These are phyloP conservation scores for Xerocomus minutiporus DNA, from an alignment of 1,284 basidiomycete genomes.

Conservation along the genomic window DNA sequence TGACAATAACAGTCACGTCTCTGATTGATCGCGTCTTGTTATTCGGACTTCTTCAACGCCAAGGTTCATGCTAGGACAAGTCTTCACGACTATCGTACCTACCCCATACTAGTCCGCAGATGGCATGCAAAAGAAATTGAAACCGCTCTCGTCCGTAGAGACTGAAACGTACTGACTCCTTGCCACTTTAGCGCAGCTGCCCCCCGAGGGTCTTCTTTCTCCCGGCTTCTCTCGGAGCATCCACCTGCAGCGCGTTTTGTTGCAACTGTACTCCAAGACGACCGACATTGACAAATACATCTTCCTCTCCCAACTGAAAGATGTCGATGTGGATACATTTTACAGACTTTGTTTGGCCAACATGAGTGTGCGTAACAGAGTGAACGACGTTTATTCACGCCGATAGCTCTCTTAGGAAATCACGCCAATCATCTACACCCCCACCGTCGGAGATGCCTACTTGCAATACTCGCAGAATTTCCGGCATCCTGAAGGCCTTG, in stretches of 20 bases:
- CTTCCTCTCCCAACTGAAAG: conserved; percentile 70
- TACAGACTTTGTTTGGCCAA: conserved; percentile 66
- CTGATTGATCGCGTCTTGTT: no score
- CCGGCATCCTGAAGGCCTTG: conserved; percentile 73
- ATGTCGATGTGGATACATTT: conserved; percentile 69
- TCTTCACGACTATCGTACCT: conserved; percentile 48
- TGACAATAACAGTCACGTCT: conserved; percentile 13
- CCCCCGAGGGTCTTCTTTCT: conserved; percentile 59
- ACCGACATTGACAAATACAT: conserved; percentile 78
- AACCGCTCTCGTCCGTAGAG: conserved; percentile 24
- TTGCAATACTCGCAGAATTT: conserved; percentile 81
- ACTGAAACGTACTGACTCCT: not conserved
- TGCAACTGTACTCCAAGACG: conserved; percentile 71
- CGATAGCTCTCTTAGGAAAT: conserved; percentile 44
- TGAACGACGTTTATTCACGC: not conserved
- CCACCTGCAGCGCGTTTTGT: conserved; percentile 59
- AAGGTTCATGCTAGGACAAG: no score
- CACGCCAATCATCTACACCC: conserved; percentile 88
- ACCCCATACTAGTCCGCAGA: conserved; percentile 37
- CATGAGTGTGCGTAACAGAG: conserved; percentile 37
- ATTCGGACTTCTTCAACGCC: no score
- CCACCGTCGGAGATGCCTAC: conserved; percentile 89
- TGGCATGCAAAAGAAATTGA: conserved; percentile 10
- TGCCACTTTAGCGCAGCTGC: conserved; percentile 40
- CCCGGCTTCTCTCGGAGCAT: conserved; percentile 51